Percentiles rank a stretch among this genome's conserved stretches.
phyloP scores from a whole-genome alignment of 75 land plant genomes.

The Azolla pinnata region DNA sequence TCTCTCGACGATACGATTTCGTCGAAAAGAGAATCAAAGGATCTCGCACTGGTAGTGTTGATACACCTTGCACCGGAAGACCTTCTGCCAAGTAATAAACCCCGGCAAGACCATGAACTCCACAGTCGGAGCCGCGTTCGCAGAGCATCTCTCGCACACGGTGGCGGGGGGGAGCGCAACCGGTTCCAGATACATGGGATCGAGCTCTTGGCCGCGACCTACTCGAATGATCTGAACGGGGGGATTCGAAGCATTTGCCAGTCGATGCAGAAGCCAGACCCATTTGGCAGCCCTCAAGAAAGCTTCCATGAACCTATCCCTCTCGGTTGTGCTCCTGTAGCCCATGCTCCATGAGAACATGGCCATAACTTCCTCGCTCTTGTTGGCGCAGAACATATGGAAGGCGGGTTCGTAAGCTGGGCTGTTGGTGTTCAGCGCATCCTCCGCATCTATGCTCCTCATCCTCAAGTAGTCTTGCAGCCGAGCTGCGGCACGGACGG shows the following conservation, averaged over 20 bases:
- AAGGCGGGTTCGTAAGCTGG: conserved; percentile 16
- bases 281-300: conserved; percentile 30
- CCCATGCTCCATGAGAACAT: conserved; percentile 23
- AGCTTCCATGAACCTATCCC: conserved; percentile 24
- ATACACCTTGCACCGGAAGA: conserved; percentile 29
- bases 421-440: conserved; percentile 13
- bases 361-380: conserved; percentile 24
- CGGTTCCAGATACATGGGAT: conserved; percentile 18
- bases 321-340: conserved; percentile 19
- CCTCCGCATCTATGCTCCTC: conserved; percentile 14
- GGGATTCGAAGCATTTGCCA: conserved; percentile 21
- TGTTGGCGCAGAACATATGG: conserved; percentile 18
- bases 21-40: background rate
- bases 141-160: conserved; percentile 2
- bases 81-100: conserved; percentile 16
- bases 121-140: conserved; percentile 13
- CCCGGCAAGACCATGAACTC: conserved; percentile 37
- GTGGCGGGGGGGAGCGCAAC: conserved; percentile 10
- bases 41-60: conserved; percentile 18
- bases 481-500: conserved; percentile 7
- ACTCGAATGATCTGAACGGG: conserved; percentile 13
- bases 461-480: conserved; percentile 25
- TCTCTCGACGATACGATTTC: background rate
- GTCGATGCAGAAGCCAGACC: conserved; percentile 30
- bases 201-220: conserved; percentile 22